phyloP scores from a whole-genome alignment of 2,329 filamentous ascomycete genomes.

The Bipolaris oryzae region DNA sequence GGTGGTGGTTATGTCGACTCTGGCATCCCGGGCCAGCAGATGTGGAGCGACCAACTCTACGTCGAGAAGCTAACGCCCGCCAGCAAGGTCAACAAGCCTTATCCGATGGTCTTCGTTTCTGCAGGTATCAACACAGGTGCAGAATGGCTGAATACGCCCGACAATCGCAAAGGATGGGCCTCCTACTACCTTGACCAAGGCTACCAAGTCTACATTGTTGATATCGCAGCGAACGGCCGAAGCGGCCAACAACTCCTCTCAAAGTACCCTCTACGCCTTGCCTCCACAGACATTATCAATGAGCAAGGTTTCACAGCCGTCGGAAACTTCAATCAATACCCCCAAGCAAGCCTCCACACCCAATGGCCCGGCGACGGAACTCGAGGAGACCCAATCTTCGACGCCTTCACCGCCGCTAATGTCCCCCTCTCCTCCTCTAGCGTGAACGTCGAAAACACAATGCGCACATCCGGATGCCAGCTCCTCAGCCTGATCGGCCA shows the following conservation, averaged over 20 bases:
- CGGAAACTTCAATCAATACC: constrained; percentile 20
- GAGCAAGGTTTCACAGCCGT: constrained; percentile 22
- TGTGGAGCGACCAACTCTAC: constrained; percentile 26
- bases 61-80: constrained; percentile 30
- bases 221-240: constrained; percentile 21
- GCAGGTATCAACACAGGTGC: constrained; percentile 27
- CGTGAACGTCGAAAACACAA: constrained; percentile 25
- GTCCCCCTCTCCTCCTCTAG: constrained; percentile 25
- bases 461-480: constrained; percentile 23
- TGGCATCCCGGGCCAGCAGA: constrained; percentile 24
- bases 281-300: constrained; percentile 20
- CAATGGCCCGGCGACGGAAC: constrained; percentile 28
- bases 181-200: constrained; percentile 28
- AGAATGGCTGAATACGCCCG: constrained; percentile 26
- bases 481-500: constrained; percentile 26
- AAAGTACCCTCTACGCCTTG: constrained; percentile 16
- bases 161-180: constrained; percentile 27
- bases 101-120: constrained; percentile 32
- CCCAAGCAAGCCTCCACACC: constrained; percentile 24
- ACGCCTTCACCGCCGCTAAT: constrained; percentile 25
- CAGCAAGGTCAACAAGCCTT: constrained; percentile 16
- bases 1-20: constrained; percentile 32
- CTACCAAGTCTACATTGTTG: constrained; percentile 30
- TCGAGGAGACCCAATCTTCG: constrained; percentile 26
- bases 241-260: constrained; percentile 10